Evolutionary conservation across 208 protist species (phyloP).

Genomic region (Crithidia thermophila): DNA sequence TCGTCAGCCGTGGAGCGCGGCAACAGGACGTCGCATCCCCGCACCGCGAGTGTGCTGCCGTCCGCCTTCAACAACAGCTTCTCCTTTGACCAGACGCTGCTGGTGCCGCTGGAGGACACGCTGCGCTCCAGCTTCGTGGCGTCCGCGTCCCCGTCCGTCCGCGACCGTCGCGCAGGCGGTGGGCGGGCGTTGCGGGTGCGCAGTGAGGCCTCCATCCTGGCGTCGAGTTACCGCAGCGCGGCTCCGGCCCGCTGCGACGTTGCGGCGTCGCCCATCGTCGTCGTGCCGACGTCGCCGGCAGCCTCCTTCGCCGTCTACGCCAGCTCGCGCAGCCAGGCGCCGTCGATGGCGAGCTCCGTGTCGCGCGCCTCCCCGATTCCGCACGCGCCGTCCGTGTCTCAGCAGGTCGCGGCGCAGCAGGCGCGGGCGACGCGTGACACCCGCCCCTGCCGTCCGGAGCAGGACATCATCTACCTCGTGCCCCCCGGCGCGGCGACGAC

Average conservation of each 20-base stretch:
- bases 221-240: conserved; percentile 20
- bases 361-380: conserved; percentile 26
- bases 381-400: conserved; percentile 11
- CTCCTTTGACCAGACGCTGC: conserved; percentile 42
- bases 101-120: conserved; percentile 31
- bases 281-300: conserved; percentile 11
- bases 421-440: conserved; percentile 24
- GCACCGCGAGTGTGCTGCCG: conserved; percentile 10
- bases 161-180: neutral
- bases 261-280: conserved; percentile 8
- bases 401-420: conserved; percentile 27
- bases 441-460: conserved; percentile 12
- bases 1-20: neutral
- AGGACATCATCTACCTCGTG: conserved; percentile 34
- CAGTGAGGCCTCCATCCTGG: neutral
- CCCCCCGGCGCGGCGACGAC: conserved; percentile 17
- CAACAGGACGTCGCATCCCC: neutral
- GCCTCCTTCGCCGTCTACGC: conserved; percentile 12
- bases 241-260: conserved; percentile 15
- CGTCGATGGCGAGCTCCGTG: conserved; percentile 1
- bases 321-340: neutral
- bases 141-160: conserved; percentile 9
- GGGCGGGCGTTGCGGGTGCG: neutral
- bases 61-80: conserved; percentile 29
- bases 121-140: neutral